These are phyloP conservation scores for Claviceps africana DNA, from an alignment of 2,329 filamentous ascomycete species.

Conservation along the genomic window DNA sequence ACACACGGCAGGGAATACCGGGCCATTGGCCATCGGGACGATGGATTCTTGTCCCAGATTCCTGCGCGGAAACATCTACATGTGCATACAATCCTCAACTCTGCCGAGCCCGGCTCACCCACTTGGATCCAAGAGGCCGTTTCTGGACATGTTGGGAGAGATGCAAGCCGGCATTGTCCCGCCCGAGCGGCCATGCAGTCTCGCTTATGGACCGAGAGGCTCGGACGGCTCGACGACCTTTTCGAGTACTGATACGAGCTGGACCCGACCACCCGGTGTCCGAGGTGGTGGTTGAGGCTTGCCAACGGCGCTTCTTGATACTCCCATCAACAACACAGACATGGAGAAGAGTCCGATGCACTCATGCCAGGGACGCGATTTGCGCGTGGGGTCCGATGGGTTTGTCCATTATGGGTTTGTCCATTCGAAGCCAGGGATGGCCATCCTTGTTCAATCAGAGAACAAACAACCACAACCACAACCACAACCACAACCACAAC, in stretches of 20 bases:
- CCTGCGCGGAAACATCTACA: not conserved
- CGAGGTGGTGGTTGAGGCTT: too few relatives aligned
- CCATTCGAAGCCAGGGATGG: not conserved
- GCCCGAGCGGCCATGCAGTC: conserved; percentile 10
- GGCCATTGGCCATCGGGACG: not conserved
- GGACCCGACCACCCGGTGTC: not conserved
- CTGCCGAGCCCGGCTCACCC: too few relatives aligned
- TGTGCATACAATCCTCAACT: not conserved
- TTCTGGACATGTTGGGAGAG: conserved; percentile 7
- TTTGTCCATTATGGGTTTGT: too few relatives aligned
- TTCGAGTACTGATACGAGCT: not conserved
- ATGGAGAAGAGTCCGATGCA: not conserved
- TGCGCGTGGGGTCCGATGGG: not conserved
- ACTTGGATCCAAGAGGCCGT: too few relatives aligned
- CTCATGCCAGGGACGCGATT: not conserved
- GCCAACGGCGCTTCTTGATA: not conserved
- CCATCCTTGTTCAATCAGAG: too few relatives aligned
- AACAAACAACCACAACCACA: too few relatives aligned
- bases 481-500: too few relatives aligned
- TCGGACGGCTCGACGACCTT: not conserved
- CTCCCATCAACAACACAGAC: not conserved
- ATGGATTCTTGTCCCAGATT: not conserved
- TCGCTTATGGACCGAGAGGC: conserved; percentile 3
- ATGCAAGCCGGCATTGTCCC: not conserved
- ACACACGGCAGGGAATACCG: not conserved